These are phyloP conservation scores for Aspergillus ruber DNA, from an alignment of 2,329 filamentous ascomycete genomes.

Conservation along the genomic window DNA sequence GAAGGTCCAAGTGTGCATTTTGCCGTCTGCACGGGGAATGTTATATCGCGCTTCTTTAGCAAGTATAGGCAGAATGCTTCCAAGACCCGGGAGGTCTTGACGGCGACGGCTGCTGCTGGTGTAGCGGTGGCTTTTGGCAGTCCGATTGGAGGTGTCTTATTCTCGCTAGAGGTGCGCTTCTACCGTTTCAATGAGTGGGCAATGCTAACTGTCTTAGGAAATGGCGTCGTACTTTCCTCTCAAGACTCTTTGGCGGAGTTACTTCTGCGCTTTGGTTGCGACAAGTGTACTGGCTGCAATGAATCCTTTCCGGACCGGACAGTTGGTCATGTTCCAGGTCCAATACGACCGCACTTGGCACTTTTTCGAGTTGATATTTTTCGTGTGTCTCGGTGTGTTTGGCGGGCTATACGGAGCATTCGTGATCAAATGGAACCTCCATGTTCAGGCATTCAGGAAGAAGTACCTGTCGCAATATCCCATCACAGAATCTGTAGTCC, in stretches of 20 bases:
- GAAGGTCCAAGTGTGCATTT: slow-evolving; percentile 99
- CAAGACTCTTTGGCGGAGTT: slow-evolving; percentile 96
- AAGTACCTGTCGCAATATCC: slow-evolving; percentile 81
- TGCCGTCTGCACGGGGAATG: slow-evolving; percentile 93
- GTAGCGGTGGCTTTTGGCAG: slow-evolving; percentile 96
- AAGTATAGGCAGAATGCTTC: slow-evolving; percentile 89
- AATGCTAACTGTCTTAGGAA: slow-evolving; percentile 47
- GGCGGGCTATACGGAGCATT: slow-evolving; percentile 93
- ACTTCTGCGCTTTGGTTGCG: slow-evolving; percentile 93
- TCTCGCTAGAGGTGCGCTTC: slow-evolving; percentile 68
- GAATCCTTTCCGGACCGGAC: slow-evolving; percentile 95
- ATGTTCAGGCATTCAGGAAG: slow-evolving; percentile 86
- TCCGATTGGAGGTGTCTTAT: slow-evolving; percentile 92
- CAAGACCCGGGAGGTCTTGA: slow-evolving; percentile 91
- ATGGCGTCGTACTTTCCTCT: slow-evolving; percentile 96
- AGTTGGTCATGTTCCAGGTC: slow-evolving; percentile 99
- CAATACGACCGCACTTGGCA: slow-evolving; percentile 95
- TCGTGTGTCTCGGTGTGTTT: slow-evolving; percentile 83
- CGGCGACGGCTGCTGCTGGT: slow-evolving; percentile 87
- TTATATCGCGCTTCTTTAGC: slow-evolving; percentile 85
- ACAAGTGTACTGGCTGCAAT: slow-evolving; percentile 88
- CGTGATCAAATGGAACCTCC: slow-evolving; percentile 95
- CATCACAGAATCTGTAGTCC: slow-evolving; percentile 74
- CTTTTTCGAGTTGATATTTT: slow-evolving; percentile 93
- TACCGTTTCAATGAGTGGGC: not conserved